These are phyloP conservation scores for Eucalyptus erythrocorys DNA, from an alignment of 345 rosid species.

Conservation along the genomic window DNA sequence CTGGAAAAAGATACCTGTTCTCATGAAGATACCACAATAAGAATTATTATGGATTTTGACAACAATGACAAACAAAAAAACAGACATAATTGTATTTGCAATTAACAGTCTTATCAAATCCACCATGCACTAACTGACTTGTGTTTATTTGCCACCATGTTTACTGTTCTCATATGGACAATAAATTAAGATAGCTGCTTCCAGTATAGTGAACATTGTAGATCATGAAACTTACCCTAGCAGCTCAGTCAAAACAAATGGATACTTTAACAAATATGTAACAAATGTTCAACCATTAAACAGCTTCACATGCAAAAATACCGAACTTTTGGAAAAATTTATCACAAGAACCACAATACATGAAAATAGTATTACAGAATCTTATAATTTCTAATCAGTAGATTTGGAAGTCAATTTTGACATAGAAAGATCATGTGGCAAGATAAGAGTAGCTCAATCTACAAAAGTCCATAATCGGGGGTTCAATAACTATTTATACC, in stretches of 20 bases:
- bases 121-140: background rate
- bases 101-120: background rate
- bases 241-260: background rate
- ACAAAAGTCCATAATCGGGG: background rate
- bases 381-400: background rate
- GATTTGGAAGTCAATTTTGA: background rate
- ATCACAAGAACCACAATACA: background rate
- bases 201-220: background rate
- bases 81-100: background rate
- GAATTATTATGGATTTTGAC: background rate
- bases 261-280: background rate
- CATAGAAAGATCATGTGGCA: background rate
- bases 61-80: background rate
- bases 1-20: constrained; percentile 48
- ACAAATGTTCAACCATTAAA: background rate
- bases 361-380: background rate
- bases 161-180: background rate
- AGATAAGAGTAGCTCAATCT: background rate
- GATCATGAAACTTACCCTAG: background rate
- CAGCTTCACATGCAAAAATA: background rate
- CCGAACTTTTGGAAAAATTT: background rate
- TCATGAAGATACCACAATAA: background rate
- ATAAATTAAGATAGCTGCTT: background rate
- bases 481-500: constrained; percentile 18
- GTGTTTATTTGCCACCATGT: background rate